Conservation (phyloP, 129 eudicot genomes). For the Helianthus tuberosus region DNA sequence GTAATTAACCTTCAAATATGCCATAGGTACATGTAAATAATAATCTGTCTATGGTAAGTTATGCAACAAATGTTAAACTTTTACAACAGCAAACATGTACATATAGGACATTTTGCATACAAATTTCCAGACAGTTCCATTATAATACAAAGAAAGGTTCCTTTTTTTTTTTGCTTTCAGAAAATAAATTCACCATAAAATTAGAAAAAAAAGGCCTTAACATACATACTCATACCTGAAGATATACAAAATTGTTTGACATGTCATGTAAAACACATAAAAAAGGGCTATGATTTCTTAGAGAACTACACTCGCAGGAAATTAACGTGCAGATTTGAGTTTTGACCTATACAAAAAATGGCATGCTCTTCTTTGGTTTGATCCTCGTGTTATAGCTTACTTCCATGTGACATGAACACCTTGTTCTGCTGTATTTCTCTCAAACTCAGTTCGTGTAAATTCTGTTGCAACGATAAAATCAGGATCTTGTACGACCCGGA, state of each 20-base stretch:
- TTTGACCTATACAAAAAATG: neutral
- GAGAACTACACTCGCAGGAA: neutral
- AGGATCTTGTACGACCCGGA: neutral
- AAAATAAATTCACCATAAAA: neutral
- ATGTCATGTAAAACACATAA: neutral
- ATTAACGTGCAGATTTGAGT: neutral
- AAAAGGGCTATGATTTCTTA: neutral
- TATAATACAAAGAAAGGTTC: neutral
- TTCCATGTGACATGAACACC: neutral
- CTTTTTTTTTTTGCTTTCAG: neutral
- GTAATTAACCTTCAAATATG: too few species aligned
- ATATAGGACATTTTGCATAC: neutral
- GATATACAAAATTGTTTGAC: slow-evolving; percentile 3
- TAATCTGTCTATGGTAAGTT: too few species aligned
- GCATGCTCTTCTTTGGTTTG: neutral
- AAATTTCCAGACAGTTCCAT: neutral
- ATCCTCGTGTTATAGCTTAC: neutral
- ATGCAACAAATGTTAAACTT: neutral
- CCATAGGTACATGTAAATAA: too few species aligned
- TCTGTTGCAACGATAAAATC: slow-evolving; percentile 1
- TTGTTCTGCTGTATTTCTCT: slow-evolving; percentile 5
- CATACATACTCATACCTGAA: neutral
- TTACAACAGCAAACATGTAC: neutral
- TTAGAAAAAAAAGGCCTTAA: neutral
- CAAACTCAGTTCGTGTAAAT: neutral